Evolutionary conservation across 2,329 filamentous ascomycete species (phyloP), one percentile per base, ranked within the genome.

Genomic region (Rhynchosporium agropyri): DNA sequence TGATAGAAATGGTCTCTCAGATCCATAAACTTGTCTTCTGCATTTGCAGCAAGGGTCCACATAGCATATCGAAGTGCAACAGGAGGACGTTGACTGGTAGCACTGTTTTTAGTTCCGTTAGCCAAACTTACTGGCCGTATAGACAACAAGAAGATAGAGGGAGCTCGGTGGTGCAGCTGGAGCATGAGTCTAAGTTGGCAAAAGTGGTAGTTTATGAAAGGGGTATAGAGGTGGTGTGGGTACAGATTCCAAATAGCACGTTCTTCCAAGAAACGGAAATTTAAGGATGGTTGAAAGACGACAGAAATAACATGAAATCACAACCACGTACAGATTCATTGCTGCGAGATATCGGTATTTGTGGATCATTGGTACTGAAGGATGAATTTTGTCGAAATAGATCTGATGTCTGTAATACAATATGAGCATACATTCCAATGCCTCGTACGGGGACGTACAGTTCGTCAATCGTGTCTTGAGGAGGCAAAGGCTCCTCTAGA

Each of bases 61-160:
- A 98, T 96, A 61, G 91, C 92, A 77, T 99, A 99, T 69, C 95
- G 87, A 56, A 99, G 79, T 68, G 90, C 92, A 36, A 97, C 87
- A 0, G 94, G 92, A 1, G 95, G 94, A 31, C 94, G 86, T 79
- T 92, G 88, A 66, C 87, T 87, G 20, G 92, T 92, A n/a, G 91
- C 86, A 59, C 85, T 88, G 64, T 42, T 57, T 42, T 62, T 10
- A 10, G 9, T 36, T 36, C 33, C 28, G 46, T 64, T 58, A 71
- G 68, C 33, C 9, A 40, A 48, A 10, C 40, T 31, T 9, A 46
- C 8, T 46, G n/a, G 8, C 43, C 20, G 9, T 8, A 46, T 4
- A 46, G 2, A 3, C n/a, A 8, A 46, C 13, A 43, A 20, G 4
- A 46, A 46, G 4, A 46, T 4, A 6, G n/a, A 46, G 26, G n/a